These are phyloP conservation scores for Penicillium sp. DNA, from an alignment of 2,329 filamentous ascomycete genomes.

Conservation along the genomic window DNA sequence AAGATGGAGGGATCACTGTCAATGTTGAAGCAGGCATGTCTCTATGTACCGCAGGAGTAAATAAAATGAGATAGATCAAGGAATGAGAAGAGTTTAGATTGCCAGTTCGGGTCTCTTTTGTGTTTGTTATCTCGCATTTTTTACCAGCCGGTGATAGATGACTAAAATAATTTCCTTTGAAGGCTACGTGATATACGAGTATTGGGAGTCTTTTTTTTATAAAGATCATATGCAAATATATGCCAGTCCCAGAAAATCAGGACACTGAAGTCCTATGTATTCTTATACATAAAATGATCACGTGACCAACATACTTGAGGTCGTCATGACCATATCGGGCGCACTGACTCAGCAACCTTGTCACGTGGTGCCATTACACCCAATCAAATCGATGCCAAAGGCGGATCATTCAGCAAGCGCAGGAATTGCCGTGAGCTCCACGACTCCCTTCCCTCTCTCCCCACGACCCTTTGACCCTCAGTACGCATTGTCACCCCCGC, in stretches of 20 bases:
- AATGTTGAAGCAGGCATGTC: slow-evolving; percentile 33
- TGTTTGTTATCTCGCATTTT: neutral
- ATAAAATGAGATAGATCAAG: neutral
- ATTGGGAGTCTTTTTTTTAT: too few species aligned
- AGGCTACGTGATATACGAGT: too few species aligned
- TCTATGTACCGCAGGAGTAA: slow-evolving; percentile 39
- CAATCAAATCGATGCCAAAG: slow-evolving; percentile 41
- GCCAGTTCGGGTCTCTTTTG: neutral
- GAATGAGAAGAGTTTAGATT: neutral
- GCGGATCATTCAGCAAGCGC: slow-evolving; percentile 42
- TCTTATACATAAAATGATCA: neutral
- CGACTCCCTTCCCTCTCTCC: slow-evolving; percentile 25
- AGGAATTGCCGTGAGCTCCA: slow-evolving; percentile 38
- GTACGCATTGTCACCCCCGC: slow-evolving; percentile 34
- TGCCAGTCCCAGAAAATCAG: neutral
- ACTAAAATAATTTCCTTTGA: too few species aligned
- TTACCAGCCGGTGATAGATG: neutral
- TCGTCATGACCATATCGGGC: slow-evolving; percentile 14
- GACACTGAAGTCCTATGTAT: neutral
- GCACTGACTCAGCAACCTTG: slow-evolving; percentile 17
- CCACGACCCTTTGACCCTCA: slow-evolving; percentile 26
- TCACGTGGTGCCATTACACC: slow-evolving; percentile 31
- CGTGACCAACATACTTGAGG: neutral
- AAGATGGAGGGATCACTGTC: slow-evolving; percentile 21
- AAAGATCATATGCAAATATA: neutral